These are phyloP conservation scores for Stygiomarasmius scandens DNA, from an alignment of 1,284 basidiomycete genomes.

Conservation along the genomic window DNA sequence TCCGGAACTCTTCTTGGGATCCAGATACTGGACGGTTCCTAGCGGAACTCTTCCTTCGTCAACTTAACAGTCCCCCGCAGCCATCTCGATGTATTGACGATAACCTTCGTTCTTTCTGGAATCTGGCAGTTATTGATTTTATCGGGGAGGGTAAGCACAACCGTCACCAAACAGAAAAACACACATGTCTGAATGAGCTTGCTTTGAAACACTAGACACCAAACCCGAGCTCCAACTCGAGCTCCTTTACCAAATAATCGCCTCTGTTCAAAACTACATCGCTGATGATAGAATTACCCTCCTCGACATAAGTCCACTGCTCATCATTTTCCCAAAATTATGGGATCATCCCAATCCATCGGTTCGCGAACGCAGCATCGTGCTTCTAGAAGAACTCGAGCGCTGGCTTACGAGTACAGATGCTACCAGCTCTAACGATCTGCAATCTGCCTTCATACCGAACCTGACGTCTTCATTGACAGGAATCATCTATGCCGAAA, in stretches of 20 bases:
- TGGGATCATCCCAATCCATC: conserved; percentile 13
- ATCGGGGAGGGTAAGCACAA: conserved; percentile 14
- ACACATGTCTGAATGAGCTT: neutral
- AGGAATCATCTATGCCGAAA: conserved; percentile 15
- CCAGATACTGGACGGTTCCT: conserved; percentile 16
- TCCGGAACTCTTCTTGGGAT: conserved; percentile 16
- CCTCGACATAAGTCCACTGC: conserved; percentile 14
- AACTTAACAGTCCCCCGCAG: conserved; percentile 8
- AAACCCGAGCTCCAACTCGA: conserved; percentile 9
- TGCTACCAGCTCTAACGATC: too few species aligned
- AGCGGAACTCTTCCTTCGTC: conserved; percentile 15
- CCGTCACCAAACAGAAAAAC: neutral
- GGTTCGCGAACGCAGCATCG: conserved; percentile 9
- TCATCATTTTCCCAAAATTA: conserved; percentile 11
- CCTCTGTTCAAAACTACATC: conserved; percentile 10
- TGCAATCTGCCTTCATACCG: conserved; percentile 12
- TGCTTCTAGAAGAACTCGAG: conserved; percentile 13
- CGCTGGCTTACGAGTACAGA: conserved; percentile 10
- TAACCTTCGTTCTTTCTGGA: conserved; percentile 14
- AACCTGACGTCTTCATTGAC: conserved; percentile 11
- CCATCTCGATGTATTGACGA: conserved; percentile 3
- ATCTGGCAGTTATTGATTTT: conserved; percentile 13
- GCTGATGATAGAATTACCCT: conserved; percentile 14
- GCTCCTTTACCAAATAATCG: conserved; percentile 14
- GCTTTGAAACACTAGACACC: neutral